Base-by-base conservation (phyloP, 768 basidiomycete genomes). In the Tricholomella constricta region DNA sequence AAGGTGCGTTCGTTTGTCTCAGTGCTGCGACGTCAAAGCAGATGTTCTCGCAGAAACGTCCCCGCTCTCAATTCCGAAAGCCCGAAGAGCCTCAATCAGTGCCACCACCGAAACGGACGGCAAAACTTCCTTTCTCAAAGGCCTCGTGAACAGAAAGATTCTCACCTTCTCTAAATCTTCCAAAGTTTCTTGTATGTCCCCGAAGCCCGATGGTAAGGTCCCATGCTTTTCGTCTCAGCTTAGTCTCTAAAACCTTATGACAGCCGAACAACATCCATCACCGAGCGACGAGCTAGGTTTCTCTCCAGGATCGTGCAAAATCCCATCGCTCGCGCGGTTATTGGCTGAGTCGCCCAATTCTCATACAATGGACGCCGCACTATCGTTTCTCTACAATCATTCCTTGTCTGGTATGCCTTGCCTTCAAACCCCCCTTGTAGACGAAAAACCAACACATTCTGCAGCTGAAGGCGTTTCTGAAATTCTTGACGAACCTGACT, bases 381-480 rank as follows among this genome's bases (percentile, higher is more conserved):
- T 60, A 15, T 27, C 51, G 15, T 55, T 60, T 25, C 35, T 60
- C 4, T 60, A 55, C 45, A 57, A 60, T 15, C 32, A 54, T 36
- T 60, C 59, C 11, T 41, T 60, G 27, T 58, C 41, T 19, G 25
- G 59, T 55, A 37, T 20, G 56, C 34, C 3, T 23, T 23, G 14
- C 15, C 40, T 15, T 4, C 19, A 15, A 41, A n/a, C n/a, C 14
- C 20, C 27, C 17, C 19, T 22, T 25, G 41, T 10, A 32, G 10
- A 11, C 4, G 31, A n/a, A 8, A 38, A 31, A 31, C 35, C 54
- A 5, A 48, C 41, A 14, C 27, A 6, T 10, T 14, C 15, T 14
- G 4, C 17, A 60, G 59, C 38, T 11, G 56, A 58, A 2, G 59
- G 59, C 22, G 50, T 55, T 15, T 50, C 53, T 6, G 59, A 58